A percentile compares a stretch with the other conserved stretches of the same genome.
These are phyloP conservation scores for carrot (Daucus carota) DNA, from an alignment of 129 eudicot genomes.

Conservation along the genomic window DH1_v3.0 NC_030382.2:52906001-52906500, in stretches of 20 bases:
- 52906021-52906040: background rate
- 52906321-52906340: background rate
- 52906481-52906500: background rate
- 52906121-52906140: background rate
- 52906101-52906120: background rate
- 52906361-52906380: background rate
- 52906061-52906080: background rate
- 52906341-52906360: background rate
- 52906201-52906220: constrained; percentile 70
- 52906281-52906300: constrained; percentile 84
- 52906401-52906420: background rate
- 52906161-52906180: constrained; percentile 73
- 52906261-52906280: constrained; percentile 45
- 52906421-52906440: background rate
- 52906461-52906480: background rate
- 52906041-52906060: background rate
- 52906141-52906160: background rate
- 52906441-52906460: background rate
- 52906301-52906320: constrained; percentile 27
- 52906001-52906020: background rate
- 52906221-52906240: constrained; percentile 86
- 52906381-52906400: background rate
- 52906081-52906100: background rate
- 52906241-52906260: constrained; percentile 55
- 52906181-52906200: constrained; percentile 71